Evolutionary conservation across 2,329 filamentous ascomycete species (phyloP).

Genomic region (Sporothrix variecibatus): DNA sequence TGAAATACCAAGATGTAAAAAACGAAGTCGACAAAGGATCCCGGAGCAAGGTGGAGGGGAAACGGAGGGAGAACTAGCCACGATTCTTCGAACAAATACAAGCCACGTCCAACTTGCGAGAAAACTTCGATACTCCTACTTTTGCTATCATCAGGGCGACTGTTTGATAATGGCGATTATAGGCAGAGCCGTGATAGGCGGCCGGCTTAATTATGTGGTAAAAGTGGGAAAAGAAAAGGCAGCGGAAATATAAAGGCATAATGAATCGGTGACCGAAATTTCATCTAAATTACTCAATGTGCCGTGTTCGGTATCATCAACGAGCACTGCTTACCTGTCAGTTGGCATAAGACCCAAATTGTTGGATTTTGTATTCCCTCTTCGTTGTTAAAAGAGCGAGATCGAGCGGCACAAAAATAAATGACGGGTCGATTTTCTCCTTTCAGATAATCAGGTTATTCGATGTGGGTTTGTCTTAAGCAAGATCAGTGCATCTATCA

Average conservation of each 20-base stretch:
- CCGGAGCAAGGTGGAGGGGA: too few relatives aligned
- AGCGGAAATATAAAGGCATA: not conserved
- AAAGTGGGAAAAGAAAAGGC: not conserved
- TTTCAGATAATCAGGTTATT: not conserved
- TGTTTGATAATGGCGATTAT: not conserved
- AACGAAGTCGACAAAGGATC: too few relatives aligned
- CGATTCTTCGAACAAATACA: too few relatives aligned
- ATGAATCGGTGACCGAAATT: conserved; percentile 10
- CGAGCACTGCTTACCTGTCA: not conserved
- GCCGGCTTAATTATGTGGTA: not conserved
- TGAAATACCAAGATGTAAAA: too few relatives aligned
- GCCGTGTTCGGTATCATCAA: not conserved
- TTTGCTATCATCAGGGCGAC: too few relatives aligned
- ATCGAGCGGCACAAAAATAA: not conserved
- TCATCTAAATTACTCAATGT: not conserved
- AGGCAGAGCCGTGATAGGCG: not conserved
- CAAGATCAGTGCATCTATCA: too few relatives aligned
- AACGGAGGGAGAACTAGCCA: too few relatives aligned
- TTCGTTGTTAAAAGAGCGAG: not conserved
- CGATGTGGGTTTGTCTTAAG: too few relatives aligned
- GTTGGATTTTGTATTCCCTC: not conserved
- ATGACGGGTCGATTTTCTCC: not conserved
- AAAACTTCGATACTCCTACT: too few relatives aligned
- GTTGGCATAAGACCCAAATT: not conserved
- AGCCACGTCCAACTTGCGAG: too few relatives aligned